Evolutionary conservation across 176 grass and related monocot genomes (phyloP), one percentile per base, ranked within the genome.

Genomic region (Puccinellia tenuiflora): DNA sequence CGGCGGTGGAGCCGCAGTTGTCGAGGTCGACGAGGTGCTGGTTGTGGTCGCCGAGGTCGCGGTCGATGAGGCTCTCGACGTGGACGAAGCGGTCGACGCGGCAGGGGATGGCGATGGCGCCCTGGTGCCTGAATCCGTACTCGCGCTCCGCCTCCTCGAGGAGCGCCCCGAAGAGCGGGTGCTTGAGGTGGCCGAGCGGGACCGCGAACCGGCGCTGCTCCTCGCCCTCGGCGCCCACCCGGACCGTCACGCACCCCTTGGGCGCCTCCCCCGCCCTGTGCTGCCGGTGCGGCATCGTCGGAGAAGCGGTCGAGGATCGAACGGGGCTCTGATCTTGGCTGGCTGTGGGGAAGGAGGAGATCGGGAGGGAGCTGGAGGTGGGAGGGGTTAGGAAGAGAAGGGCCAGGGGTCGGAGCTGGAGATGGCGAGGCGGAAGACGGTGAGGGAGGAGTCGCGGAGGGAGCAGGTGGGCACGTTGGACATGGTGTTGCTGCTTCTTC

Each of bases 41-140:
- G 31, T 87, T 75, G 2, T 79, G 66, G 7, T 30, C 76, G 34
- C 77, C 34, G 18, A 88, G 73, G 45, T 98, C 92, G 11, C 34
- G 90, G 68, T 67, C 85, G 85, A 98, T 96, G 85, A 87, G 47
- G 34, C 22, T 51, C 39, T 93, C 87, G 21, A 96, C 87, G 12
- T 90, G 91, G 73, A 84, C 88, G 85, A 99, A 99, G 35, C 85
- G 87, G 76, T 96, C 93, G 79, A 93, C 83, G 33, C 60, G 63
- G 85, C 96, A 99, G 29, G 96, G 96, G 73, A 99, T 99, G 81
- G 86, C 85, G 77, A 99, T 87, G 67, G 91, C 85, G 17, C 96
- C 96, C 78, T 63, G 80, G 45, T 93, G 96, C 10, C 79, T 26
- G 87, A 93, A 98, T 2, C 93, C 96, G 77, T 90, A 99, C 88